Base-by-base conservation (phyloP, 2,329 filamentous ascomycete genomes). In the Orbilia oligospora region DNA sequence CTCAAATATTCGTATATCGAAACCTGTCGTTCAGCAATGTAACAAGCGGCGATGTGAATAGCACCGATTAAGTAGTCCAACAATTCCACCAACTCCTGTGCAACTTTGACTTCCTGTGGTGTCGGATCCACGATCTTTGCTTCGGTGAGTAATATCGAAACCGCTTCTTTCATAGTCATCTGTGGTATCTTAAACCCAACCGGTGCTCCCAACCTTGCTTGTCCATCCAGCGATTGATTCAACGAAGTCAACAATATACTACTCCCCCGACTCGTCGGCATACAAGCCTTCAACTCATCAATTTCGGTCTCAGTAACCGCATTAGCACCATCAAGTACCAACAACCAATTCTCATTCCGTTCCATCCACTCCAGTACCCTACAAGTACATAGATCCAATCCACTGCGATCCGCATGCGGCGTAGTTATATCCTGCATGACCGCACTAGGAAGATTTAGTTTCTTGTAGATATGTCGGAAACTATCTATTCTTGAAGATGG, bases 171-270 rank as follows among this genome's bases (percentile, higher is more conserved):
- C 0, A 87, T 85, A 0, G 86, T 86, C 6, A 92, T 84, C 0
- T 87, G 84, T 20, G 87, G 87, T 4, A 92, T 85, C 55, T 76
- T 69, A 41, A 82, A 66, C 22, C 65, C 70, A 30, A 81, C 80
- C 9, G 82, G 82, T 16, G 80, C 80, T 20, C 81, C 81, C 16
- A 82, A 51, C 24, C 82, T 76, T 33, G 81, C 81, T 12, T 81
- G 71, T 33, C 81, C 81, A 64, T 85, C 85, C 14, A 86, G 85
- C 3, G 88, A 88, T 46, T 86, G 86, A 80, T 91, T 89, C 0
- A 91, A 88, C 0, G 90, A 91, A 0, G 91, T 92, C 81, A 91
- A 91, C 27, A 93, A 90, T 58, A 92, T 87, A 81, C 88, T 89
- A 14, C 89, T 91, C 70, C 89, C 87, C 76, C 85, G 87, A 30